Percentiles rank a stretch among this genome's conserved stretches.
phyloP scores from a whole-genome alignment of 2,329 filamentous ascomycete genomes.

The Nemania sp. region DNA sequence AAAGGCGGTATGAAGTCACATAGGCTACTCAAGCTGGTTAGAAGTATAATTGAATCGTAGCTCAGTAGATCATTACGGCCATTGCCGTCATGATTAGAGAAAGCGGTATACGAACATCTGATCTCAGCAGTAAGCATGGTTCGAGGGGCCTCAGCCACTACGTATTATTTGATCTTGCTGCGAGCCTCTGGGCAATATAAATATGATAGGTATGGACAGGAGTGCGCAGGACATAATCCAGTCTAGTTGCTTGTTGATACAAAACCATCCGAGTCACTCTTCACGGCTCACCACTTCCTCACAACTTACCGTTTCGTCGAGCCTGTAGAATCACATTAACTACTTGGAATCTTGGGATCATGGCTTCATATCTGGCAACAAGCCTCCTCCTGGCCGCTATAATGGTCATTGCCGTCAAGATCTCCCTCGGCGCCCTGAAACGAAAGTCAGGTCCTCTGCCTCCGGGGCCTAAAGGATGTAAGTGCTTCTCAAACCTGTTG shows the following conservation, averaged over 20 bases:
- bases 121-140: not conserved
- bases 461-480: not conserved
- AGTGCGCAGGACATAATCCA: not conserved
- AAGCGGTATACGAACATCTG: no score
- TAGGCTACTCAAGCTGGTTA: no score
- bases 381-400: conserved; percentile 3
- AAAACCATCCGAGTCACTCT: not conserved
- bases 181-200: not conserved
- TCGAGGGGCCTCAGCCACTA: not conserved
- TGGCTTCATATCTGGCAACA: not conserved
- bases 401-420: not conserved
- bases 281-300: not conserved
- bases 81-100: no score
- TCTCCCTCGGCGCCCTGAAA: not conserved
- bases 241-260: not conserved
- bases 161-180: not conserved
- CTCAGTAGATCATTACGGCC: no score
- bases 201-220: not conserved
- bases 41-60: no score
- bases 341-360: not conserved
- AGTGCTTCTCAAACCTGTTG: not conserved
- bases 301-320: not conserved
- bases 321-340: not conserved
- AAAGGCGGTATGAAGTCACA: no score
- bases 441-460: not conserved